A percentile compares a stretch with the other conserved stretches of the same genome.
Evolutionary conservation across 305 asterid genomes (phyloP).

Genomic region (Fraxinus angustifolia): DNA sequence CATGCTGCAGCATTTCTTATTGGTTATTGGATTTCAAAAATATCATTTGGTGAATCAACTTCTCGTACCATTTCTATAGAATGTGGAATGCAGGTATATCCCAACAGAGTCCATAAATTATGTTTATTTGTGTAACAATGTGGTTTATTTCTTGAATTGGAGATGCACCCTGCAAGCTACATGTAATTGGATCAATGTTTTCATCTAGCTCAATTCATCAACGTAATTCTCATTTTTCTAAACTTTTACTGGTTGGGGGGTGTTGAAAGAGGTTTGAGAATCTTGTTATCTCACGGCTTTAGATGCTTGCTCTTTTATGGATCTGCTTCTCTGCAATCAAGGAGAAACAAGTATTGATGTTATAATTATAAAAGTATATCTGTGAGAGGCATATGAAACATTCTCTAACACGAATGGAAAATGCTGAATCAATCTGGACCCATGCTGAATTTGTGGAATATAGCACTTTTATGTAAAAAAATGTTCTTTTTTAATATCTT

Average conservation of each 20-base stretch:
- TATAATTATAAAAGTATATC: not conserved
- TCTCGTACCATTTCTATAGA: conserved; percentile 94
- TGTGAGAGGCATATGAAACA: not conserved
- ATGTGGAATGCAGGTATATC: conserved; percentile 95
- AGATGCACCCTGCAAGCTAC: conserved; percentile 11
- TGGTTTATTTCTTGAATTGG: conserved; percentile 5
- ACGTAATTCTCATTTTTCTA: not conserved
- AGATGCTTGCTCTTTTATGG: conserved; percentile 11
- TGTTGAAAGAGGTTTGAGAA: not conserved
- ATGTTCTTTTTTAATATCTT: conserved; percentile 42
- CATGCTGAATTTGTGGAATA: not conserved
- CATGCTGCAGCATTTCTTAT: conserved; percentile 84
- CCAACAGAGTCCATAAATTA: not conserved
- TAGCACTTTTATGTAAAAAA: not conserved
- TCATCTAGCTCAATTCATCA: not conserved
- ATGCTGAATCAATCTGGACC: not conserved
- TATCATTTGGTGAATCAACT: conserved; percentile 92
- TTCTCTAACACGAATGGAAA: not conserved
- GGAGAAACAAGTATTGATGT: not conserved
- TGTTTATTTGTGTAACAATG: not conserved
- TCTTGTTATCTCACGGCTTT: not conserved
- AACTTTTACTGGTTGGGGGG: not conserved
- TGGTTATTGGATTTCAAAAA: conserved; percentile 77
- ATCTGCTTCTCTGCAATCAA: not conserved
- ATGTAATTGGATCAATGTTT: not conserved